Base-by-base conservation (phyloP, 2,329 filamentous ascomycete genomes). In the Akanthomyces muscarius region DNA sequence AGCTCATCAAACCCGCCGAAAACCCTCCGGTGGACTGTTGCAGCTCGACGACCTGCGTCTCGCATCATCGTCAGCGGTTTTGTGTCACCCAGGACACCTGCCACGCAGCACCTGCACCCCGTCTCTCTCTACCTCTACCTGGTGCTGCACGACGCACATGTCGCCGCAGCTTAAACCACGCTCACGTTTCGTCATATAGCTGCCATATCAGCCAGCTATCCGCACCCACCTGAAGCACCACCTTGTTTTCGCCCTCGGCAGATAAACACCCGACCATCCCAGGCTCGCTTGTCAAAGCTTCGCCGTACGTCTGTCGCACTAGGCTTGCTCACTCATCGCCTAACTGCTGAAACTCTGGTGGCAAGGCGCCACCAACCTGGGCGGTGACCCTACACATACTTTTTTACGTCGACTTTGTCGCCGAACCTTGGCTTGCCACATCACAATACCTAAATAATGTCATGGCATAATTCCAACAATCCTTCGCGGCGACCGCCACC, bases 401-500 rank as follows among this genome's bases (percentile, higher is more conserved):
- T n/a, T 16, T 28, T 33, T 11, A 11, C 30, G 3, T 30, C 45
- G 33, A 50, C 56, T 36, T 48, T 38, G 21, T 25, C 28, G 44
- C 54, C 55, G 18, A 50, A 42, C 21, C 36, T 23, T 44, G 47
- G 16, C 23, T 25, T 6, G 4, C 3, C 44, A 21, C 45, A 45
- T 28, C 14, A 45, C 58, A 45, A n/a, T 7, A 25, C 18, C 11
- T 61, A 10, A 33, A 52, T 16, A 42, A 61, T 61, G 59, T 54
- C 59, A 47, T 61, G 59, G 59, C 50, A 53, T 23, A 48, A 61
- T 25, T 61, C 59, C 41, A 61, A 61, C 25, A 36, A 61, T 16
- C 21, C 59, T 4, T 38, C 50, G 7, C 28, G 42, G 38, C 59
- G 28, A 18, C 50, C 59, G 30, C 59, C 41, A 3, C 59, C 41